A percentile compares a stretch with the other conserved stretches of the same genome.
These are phyloP conservation scores for Boehmeria nivea DNA, from an alignment of 306 rosid genomes.

Conservation along the genomic window DNA sequence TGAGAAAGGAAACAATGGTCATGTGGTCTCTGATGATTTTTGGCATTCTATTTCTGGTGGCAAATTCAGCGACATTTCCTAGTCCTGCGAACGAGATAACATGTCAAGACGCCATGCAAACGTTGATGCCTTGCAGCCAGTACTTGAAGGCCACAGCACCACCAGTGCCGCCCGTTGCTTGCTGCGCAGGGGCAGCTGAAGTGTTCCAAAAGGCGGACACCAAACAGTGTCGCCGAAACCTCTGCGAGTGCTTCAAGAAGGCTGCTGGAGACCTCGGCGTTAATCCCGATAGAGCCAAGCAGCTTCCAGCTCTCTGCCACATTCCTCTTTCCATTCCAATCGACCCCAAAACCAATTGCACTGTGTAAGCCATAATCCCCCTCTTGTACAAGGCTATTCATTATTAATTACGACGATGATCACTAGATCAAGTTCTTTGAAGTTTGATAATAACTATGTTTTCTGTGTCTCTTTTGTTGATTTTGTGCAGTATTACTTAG, in stretches of 20 bases:
- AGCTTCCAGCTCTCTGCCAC: conserved; percentile 12
- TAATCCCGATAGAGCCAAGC: neutral
- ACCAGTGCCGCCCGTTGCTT: neutral
- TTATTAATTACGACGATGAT: no score
- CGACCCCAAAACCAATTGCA: conserved; percentile 24
- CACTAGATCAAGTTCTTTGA: no score
- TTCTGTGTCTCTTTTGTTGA: neutral
- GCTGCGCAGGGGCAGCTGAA: conserved; percentile 6
- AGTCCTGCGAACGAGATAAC: conserved; percentile 3
- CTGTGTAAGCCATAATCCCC: conserved; percentile 17
- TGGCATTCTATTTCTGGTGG: conserved; percentile 3
- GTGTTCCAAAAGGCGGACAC: conserved; percentile 5
- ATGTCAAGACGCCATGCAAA: conserved; percentile 9
- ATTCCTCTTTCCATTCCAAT: conserved; percentile 17
- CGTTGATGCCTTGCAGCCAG: conserved; percentile 3
- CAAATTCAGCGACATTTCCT: neutral
- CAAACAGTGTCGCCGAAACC: neutral
- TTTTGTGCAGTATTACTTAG: neutral
- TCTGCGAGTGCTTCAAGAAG: conserved; percentile 16
- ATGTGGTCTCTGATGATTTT: conserved; percentile 2
- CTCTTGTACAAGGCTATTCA: no score
- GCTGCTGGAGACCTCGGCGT: conserved; percentile 3
- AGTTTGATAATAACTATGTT: no score
- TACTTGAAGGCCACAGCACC: conserved; percentile 10
- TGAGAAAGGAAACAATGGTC: conserved; percentile 2